phyloP scores from a whole-genome alignment of 164 flowering plant species.

The Echeveria elegans region DNA sequence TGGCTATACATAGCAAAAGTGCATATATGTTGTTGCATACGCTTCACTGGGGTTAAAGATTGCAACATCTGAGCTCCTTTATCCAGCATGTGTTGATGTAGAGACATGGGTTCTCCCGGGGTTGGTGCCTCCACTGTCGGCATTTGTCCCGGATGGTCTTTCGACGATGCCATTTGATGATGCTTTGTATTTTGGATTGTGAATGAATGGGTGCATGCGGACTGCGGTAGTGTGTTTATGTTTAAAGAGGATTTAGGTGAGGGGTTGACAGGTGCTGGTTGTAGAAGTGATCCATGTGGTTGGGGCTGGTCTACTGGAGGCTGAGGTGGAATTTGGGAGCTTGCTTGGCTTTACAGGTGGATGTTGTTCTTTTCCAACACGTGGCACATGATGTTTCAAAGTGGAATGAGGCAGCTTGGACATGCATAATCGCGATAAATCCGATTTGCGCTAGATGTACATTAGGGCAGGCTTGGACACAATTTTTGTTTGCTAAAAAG shows the following conservation, averaged over 20 bases:
- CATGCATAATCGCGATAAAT: too few species aligned
- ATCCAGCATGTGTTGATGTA: slow-evolving; percentile 40
- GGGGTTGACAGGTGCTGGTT: neutral
- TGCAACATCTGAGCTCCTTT: slow-evolving; percentile 69
- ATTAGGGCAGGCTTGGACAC: too few species aligned
- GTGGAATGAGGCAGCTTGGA: too few species aligned
- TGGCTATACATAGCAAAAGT: slow-evolving; percentile 70
- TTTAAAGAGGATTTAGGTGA: neutral
- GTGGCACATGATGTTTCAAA: neutral
- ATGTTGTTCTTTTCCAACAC: neutral
- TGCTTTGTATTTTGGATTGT: neutral
- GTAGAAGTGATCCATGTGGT: neutral
- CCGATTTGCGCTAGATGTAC: too few species aligned
- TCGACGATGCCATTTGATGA: neutral
- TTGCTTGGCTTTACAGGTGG: slow-evolving; percentile 1
- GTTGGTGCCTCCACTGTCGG: slow-evolving; percentile 17
- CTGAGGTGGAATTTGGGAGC: neutral
- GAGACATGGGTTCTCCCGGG: slow-evolving; percentile 42
- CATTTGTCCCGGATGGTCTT: slow-evolving; percentile 7
- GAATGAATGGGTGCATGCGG: neutral
- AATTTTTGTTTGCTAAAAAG: too few species aligned
- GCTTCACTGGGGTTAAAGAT: slow-evolving; percentile 60
- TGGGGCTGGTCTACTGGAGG: neutral
- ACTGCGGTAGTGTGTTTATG: neutral
- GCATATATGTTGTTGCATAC: slow-evolving; percentile 62